These are phyloP conservation scores for Lichenothelia convexa DNA, from an alignment of 495 filamentous ascomycete genomes.

Conservation along the genomic window DNA sequence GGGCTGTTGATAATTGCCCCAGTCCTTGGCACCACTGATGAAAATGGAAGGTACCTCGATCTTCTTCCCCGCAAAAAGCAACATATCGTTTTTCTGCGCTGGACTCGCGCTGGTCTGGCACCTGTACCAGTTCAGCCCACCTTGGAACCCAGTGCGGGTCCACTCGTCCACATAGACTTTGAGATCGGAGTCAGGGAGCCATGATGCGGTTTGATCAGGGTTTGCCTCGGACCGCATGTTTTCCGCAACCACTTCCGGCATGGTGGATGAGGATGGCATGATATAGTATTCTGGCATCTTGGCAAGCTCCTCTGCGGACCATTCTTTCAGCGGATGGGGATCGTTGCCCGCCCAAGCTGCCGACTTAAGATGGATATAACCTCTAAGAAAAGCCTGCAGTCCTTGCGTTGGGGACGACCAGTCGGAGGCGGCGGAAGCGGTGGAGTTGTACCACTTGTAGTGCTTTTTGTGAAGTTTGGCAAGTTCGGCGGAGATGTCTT, in stretches of 20 bases:
- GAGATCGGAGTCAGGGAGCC: constrained; percentile 39
- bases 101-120: constrained; percentile 33
- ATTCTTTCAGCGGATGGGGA: constrained; percentile 31
- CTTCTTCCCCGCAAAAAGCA: constrained; percentile 41
- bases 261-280: constrained; percentile 38
- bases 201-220: constrained; percentile 18
- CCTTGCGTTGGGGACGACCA: constrained; percentile 37
- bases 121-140: constrained; percentile 53
- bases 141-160: constrained; percentile 49
- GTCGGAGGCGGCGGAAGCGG: constrained; percentile 32
- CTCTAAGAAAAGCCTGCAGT: constrained; percentile 38
- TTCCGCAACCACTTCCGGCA: constrained; percentile 35
- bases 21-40: constrained; percentile 41
- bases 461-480: constrained; percentile 38
- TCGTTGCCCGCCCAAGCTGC: constrained; percentile 38
- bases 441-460: constrained; percentile 56
- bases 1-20: constrained; percentile 50
- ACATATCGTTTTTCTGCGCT: constrained; percentile 30
- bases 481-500: constrained; percentile 37
- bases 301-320: constrained; percentile 36
- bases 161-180: constrained; percentile 42
- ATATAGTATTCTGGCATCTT: constrained; percentile 51
- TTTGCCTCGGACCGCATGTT: constrained; percentile 29
- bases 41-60: constrained; percentile 44
- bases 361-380: constrained; percentile 52